phyloP scores from a whole-genome alignment of 2,329 filamentous ascomycete genomes.

The Epichloe glyceriae region DNA sequence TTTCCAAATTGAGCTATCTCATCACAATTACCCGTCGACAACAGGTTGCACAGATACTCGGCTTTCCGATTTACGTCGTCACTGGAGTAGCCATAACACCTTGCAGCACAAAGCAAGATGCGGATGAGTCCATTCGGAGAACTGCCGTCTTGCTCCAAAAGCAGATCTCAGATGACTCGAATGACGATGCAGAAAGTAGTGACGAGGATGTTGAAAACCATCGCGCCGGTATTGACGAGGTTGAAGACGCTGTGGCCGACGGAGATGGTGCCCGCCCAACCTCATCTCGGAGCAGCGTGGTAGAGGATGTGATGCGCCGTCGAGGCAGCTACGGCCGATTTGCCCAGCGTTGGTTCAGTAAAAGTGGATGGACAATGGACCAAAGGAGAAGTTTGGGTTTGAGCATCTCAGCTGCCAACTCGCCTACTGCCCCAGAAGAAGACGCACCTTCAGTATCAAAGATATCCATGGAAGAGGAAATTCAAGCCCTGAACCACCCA shows the following conservation, averaged over 20 bases:
- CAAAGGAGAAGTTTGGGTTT: slow-evolving; percentile 58
- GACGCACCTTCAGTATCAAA: slow-evolving; percentile 10
- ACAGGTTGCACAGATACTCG: slow-evolving; percentile 77
- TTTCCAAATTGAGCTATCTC: slow-evolving; percentile 71
- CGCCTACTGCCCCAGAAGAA: slow-evolving; percentile 10
- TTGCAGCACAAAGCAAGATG: slow-evolving; percentile 61
- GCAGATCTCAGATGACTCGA: slow-evolving; percentile 25
- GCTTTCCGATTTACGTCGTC: slow-evolving; percentile 71
- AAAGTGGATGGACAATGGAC: slow-evolving; percentile 65
- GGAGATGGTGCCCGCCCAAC: slow-evolving; percentile 20
- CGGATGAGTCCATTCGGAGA: slow-evolving; percentile 54
- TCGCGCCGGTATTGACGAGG: slow-evolving; percentile 26
- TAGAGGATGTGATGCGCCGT: slow-evolving; percentile 75
- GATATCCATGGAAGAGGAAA: slow-evolving; percentile 28
- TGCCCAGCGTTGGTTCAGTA: slow-evolving; percentile 83
- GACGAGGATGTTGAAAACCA: slow-evolving; percentile 30
- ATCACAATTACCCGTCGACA: slow-evolving; percentile 76
- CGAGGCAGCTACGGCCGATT: slow-evolving; percentile 81
- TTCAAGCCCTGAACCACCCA: slow-evolving; percentile 13
- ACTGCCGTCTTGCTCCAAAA: slow-evolving; percentile 35
- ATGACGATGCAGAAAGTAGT: slow-evolving; percentile 32
- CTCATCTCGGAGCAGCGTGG: slow-evolving; percentile 49
- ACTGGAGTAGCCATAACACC: slow-evolving; percentile 88
- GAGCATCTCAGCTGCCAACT: slow-evolving; percentile 27
- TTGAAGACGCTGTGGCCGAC: slow-evolving; percentile 27